Base-by-base conservation (phyloP, 176 grass and related monocot species). In the Calamus simplicifolius region DNA sequence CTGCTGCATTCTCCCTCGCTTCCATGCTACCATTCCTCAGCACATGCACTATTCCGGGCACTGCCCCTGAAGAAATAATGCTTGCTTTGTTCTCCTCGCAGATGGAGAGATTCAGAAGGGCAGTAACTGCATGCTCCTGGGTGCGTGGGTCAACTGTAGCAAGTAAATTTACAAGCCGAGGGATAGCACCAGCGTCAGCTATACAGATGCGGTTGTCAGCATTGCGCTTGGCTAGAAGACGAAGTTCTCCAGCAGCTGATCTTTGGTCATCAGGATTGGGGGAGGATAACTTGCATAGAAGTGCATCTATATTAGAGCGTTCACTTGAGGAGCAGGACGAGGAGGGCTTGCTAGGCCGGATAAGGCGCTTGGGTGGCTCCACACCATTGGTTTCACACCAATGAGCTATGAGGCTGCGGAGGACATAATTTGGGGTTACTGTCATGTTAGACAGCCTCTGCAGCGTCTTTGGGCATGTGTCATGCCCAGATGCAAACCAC, bases 41-140 rank as follows among this genome's bases (percentile, higher is more conserved):
- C 29, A 98, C 94, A 76, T 81, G 73, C 3, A 98, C 79, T 73
- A 98, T 83, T 38, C 88, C 75, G 0, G 76, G 79, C 1, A 98
- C 94, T 71, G 84, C 88, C 50, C 79, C 76, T 27, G 79, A 82
- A 19, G 60, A 50, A 54, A 98, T 86, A 71, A 98, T 93, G 63
- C 69, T 77, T 6, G 81, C 52, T 73, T 99, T 99, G 23, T 99
- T 98, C 51, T 89, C 73, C 58, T 99, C 88, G 6, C 79, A 81
- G 56, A 99, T 93, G 51, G 94, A 99, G 38, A 99, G 79, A 64
- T 99, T 93, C 52, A 89, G 62, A 73, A 99, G 75, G 18, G 94
- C 81, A 50, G 88, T 99, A 16, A 99, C 88, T 4, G 85, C 85
- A 83, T 99, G 88, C 68, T 93, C 94, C 69, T 99, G 94, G 38